Evolutionary conservation across 2,329 filamentous ascomycete genomes (phyloP).

Genomic region (Colletotrichum eleusines): DNA sequence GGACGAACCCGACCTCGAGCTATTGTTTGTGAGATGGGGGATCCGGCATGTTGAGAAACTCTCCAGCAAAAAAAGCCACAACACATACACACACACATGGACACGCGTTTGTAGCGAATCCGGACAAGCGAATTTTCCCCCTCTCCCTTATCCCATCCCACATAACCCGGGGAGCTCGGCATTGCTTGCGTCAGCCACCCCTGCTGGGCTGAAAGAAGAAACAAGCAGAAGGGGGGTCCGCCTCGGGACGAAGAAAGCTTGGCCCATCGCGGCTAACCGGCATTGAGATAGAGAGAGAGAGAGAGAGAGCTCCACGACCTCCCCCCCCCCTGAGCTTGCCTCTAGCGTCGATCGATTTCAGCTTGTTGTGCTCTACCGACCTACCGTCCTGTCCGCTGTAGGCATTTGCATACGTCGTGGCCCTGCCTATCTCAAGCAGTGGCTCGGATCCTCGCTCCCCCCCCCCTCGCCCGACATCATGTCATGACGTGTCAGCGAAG

Average conservation of each 20-base stretch:
- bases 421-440: conserved; percentile 11
- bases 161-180: conserved; percentile 28
- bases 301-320: conserved; percentile 25
- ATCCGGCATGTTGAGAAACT: conserved; percentile 7
- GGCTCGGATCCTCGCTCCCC: background rate
- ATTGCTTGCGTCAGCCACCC: conserved; percentile 37
- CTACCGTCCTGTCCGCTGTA: no score
- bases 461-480: background rate
- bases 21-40: background rate
- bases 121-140: background rate
- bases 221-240: background rate
- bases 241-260: conserved; percentile 32
- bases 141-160: background rate
- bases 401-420: background rate
- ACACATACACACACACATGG: background rate
- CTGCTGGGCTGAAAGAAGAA: conserved; percentile 34
- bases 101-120: conserved; percentile 19
- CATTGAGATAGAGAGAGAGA: no score
- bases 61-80: background rate
- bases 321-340: background rate
- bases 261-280: conserved; percentile 32
- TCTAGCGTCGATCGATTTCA: background rate
- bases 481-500: conserved; percentile 30
- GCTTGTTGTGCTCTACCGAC: no score
- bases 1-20: conserved; percentile 18